Conservation (phyloP, 2,329 filamentous ascomycete genomes). For the Trichoderma brevicompactum region DNA sequence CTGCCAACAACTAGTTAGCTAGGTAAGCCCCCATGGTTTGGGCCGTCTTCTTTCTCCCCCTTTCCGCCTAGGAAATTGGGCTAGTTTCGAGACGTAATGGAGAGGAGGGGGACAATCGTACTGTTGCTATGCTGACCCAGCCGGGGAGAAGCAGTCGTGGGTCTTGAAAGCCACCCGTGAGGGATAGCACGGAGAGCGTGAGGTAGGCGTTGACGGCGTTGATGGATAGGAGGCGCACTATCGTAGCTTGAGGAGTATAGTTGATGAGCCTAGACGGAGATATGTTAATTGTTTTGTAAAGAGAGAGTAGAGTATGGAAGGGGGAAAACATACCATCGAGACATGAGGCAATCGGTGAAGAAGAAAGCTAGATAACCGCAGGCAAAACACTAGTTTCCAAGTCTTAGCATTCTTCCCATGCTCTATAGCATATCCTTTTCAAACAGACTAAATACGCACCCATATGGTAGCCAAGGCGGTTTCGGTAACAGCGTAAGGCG, state of each 20-base stretch:
- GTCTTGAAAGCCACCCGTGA: conserved; percentile 72
- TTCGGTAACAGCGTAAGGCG: conserved; percentile 61
- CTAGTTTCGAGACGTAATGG: neutral
- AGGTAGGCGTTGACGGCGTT: conserved; percentile 76
- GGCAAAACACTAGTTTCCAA: conserved; percentile 64
- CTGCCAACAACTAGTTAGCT: conserved; percentile 43
- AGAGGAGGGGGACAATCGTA: conserved; percentile 44
- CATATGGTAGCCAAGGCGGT: conserved; percentile 74
- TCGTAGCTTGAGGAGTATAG: conserved; percentile 79
- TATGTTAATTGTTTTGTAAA: neutral
- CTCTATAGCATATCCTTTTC: neutral
- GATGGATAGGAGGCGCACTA: conserved; percentile 77
- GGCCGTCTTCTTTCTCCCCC: no score
- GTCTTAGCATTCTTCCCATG: neutral
- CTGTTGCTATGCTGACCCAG: conserved; percentile 78
- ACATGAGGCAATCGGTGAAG: conserved; percentile 85
- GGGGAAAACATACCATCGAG: conserved; percentile 64
- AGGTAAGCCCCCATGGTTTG: neutral
- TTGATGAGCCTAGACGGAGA: conserved; percentile 69
- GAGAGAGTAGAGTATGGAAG: neutral
- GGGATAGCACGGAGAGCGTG: conserved; percentile 71
- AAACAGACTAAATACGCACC: conserved; percentile 53
- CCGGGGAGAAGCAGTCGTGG: conserved; percentile 73
- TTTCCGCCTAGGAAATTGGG: no score
- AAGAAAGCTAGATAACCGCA: conserved; percentile 81